Conservation (phyloP, 1,284 basidiomycete species). For the Ustilago nuda region DNA sequence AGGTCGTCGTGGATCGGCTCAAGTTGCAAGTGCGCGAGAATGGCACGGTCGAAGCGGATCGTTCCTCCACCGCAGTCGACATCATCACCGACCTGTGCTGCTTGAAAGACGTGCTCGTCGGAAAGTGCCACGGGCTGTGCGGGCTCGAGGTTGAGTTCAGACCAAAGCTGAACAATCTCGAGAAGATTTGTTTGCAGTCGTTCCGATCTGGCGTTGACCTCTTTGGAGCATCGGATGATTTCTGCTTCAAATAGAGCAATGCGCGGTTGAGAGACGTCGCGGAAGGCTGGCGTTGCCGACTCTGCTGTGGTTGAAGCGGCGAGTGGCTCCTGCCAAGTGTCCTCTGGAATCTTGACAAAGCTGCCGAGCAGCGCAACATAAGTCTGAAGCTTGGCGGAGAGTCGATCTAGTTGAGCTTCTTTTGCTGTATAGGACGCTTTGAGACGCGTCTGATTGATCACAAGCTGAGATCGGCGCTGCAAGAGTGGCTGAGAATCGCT, state of each 20-base stretch:
- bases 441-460: slow-evolving; percentile 42
- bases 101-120: slow-evolving; percentile 45
- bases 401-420: slow-evolving; percentile 42
- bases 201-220: slow-evolving; percentile 50
- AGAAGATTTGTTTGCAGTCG: slow-evolving; percentile 52
- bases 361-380: slow-evolving; percentile 49
- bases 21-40: slow-evolving; percentile 59
- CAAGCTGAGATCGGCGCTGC: slow-evolving; percentile 38
- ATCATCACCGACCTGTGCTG: slow-evolving; percentile 17
- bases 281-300: slow-evolving; percentile 11
- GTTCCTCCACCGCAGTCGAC: slow-evolving; percentile 39
- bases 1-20: slow-evolving; percentile 46
- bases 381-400: slow-evolving; percentile 35
- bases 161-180: slow-evolving; percentile 64
- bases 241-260: slow-evolving; percentile 52
- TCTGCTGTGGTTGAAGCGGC: not conserved
- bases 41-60: slow-evolving; percentile 47
- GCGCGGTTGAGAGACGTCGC: slow-evolving; percentile 46
- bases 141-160: slow-evolving; percentile 58
- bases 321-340: slow-evolving; percentile 10
- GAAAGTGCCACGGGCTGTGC: slow-evolving; percentile 29
- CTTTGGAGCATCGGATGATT: slow-evolving; percentile 55
- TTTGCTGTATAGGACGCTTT: slow-evolving; percentile 34
- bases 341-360: slow-evolving; percentile 42
- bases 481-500: slow-evolving; percentile 38